These are phyloP conservation scores for Trichosporon sp. DNA, from an alignment of 1,284 basidiomycete species.

Conservation along the genomic window DNA sequence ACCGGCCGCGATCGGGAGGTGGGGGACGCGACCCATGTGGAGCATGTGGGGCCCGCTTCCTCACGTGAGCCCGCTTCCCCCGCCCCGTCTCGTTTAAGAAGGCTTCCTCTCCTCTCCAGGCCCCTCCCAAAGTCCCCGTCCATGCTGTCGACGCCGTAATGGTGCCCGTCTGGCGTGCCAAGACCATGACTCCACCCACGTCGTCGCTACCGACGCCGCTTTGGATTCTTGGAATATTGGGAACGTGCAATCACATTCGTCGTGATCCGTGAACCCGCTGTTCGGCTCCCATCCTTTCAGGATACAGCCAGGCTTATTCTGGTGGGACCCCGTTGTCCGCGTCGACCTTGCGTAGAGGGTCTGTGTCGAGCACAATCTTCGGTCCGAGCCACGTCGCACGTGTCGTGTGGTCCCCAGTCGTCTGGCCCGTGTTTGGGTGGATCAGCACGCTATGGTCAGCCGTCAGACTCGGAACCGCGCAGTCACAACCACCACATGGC, in stretches of 20 bases:
- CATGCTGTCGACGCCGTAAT: no score
- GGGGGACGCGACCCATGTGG: not conserved
- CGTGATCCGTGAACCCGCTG: not conserved
- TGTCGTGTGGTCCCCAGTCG: constrained; percentile 66
- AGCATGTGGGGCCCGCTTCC: not conserved
- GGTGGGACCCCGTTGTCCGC: not conserved
- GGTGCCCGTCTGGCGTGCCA: not conserved
- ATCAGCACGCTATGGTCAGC: constrained; percentile 65
- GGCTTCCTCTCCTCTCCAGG: not conserved
- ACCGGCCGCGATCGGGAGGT: no score
- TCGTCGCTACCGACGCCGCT: not conserved
- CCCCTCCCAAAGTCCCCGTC: no score
- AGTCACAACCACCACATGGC: not conserved
- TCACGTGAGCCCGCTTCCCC: not conserved
- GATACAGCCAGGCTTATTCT: not conserved
- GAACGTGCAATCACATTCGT: not conserved
- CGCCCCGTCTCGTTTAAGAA: not conserved
- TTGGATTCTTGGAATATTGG: not conserved
- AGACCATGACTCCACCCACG: not conserved
- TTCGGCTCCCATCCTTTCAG: no score
- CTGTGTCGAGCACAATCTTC: constrained; percentile 62
- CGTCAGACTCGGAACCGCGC: no score
- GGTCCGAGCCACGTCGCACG: constrained; percentile 70
- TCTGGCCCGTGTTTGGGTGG: constrained; percentile 69
- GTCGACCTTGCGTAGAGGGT: constrained; percentile 38